These are phyloP conservation scores for Cladosporium velox DNA, from an alignment of 2,329 filamentous ascomycete genomes.

Conservation along the genomic window DNA sequence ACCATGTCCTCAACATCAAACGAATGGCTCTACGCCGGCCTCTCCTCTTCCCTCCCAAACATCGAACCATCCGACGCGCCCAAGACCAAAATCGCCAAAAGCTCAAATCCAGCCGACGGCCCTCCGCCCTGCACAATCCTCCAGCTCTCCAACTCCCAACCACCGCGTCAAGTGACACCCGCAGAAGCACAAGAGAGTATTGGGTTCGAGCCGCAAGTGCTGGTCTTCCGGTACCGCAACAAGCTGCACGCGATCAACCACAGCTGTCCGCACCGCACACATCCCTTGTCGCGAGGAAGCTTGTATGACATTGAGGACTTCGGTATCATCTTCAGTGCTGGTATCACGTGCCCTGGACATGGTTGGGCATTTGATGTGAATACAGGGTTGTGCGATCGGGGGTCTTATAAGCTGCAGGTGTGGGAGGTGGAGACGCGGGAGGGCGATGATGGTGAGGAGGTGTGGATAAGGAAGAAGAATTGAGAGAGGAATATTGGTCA, in stretches of 20 bases:
- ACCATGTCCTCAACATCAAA: constrained; percentile 1
- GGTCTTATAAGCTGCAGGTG: constrained; percentile 60
- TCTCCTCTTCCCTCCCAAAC: constrained; percentile 58
- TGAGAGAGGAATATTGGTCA: neutral
- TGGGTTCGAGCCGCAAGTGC: constrained; percentile 57
- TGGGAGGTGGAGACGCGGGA: constrained; percentile 62
- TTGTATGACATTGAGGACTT: constrained; percentile 75
- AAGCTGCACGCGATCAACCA: constrained; percentile 70
- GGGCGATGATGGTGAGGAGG: constrained; percentile 28
- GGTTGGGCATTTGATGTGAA: constrained; percentile 71
- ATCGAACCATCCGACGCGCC: constrained; percentile 47
- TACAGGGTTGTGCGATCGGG: constrained; percentile 63
- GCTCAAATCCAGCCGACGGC: constrained; percentile 28
- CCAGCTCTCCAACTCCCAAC: constrained; percentile 26
- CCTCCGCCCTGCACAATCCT: constrained; percentile 59
- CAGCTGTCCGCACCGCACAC: constrained; percentile 70
- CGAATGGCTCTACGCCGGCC: constrained; percentile 59
- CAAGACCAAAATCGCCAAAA: constrained; percentile 48
- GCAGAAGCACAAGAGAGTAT: constrained; percentile 40
- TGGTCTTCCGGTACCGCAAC: constrained; percentile 65
- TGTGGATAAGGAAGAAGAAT: constrained; percentile 41
- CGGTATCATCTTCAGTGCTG: constrained; percentile 62
- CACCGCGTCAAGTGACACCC: constrained; percentile 30
- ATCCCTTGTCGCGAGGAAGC: constrained; percentile 62
- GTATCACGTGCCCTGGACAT: constrained; percentile 68